Percentiles rank a stretch among this genome's conserved stretches.
Conservation (phyloP, 805 yeast species). For the Torulaspora gathmanii region DNA sequence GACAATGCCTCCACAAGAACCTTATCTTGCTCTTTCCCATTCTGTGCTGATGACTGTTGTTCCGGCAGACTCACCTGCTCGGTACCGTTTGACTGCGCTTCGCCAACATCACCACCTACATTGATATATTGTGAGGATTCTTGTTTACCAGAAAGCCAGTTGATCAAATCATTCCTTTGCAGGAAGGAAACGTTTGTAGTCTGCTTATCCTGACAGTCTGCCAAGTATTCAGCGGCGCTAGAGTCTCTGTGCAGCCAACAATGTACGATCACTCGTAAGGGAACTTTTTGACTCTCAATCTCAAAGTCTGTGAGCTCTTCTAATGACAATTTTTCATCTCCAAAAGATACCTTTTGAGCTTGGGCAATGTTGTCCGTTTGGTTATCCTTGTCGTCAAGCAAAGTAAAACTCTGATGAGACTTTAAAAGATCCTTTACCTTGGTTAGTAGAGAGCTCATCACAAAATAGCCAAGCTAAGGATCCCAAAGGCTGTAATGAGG, state of each 20-base stretch:
- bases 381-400: conserved; percentile 21
- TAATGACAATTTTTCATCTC: conserved; percentile 34
- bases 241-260: conserved; percentile 75
- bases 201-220: conserved; percentile 58
- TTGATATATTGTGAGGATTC: conserved; percentile 53
- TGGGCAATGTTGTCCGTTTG: conserved; percentile 36
- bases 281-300: conserved; percentile 45
- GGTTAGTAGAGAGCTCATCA: conserved; percentile 6
- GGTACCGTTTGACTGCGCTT: conserved; percentile 1
- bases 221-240: conserved; percentile 75
- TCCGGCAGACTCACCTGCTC: neutral
- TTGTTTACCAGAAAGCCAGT: conserved; percentile 73
- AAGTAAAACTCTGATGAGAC: conserved; percentile 15
- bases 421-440: conserved; percentile 22
- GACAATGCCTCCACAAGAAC: conserved; percentile 28
- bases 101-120: conserved; percentile 35
- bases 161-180: conserved; percentile 77
- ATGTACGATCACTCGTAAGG: conserved; percentile 59
- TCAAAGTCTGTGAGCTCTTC: conserved; percentile 51
- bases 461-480: neutral
- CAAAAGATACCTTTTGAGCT: conserved; percentile 35
- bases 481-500: no score
- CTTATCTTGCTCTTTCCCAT: conserved; percentile 25
- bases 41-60: neutral
- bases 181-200: conserved; percentile 72